Evolutionary conservation across 352 stramenopile species (phyloP).

Genomic region (Pythium sukuiense): DNA sequence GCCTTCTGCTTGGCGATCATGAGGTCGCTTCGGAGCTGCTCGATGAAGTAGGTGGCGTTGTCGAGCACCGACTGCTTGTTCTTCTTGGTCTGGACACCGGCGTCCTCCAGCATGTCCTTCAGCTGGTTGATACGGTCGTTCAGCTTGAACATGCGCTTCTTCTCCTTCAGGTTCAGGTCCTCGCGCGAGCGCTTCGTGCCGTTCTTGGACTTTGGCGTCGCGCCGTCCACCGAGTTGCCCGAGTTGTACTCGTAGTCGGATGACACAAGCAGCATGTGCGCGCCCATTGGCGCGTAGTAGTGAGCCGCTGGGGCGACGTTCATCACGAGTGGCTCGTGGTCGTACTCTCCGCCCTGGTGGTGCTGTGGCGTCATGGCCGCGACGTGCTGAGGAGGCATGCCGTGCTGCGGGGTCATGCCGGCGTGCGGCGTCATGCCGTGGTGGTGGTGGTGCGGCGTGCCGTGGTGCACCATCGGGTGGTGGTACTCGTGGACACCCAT

Average conservation of each 20-base stretch:
- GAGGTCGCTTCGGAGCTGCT: slow-evolving; percentile 34
- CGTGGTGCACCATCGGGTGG: neutral
- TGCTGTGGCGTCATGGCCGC: slow-evolving; percentile 19
- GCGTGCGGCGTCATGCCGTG: slow-evolving; percentile 23
- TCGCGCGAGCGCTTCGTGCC: slow-evolving; percentile 58
- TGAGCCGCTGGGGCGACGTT: slow-evolving; percentile 48
- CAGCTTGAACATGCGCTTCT: slow-evolving; percentile 90
- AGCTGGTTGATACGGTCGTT: slow-evolving; percentile 76
- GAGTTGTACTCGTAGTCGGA: slow-evolving; percentile 41
- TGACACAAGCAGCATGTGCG: slow-evolving; percentile 68
- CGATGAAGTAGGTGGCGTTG: slow-evolving; percentile 34
- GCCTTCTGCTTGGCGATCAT: slow-evolving; percentile 39
- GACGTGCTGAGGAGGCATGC: slow-evolving; percentile 32
- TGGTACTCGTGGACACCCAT: slow-evolving; percentile 27
- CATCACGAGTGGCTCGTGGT: slow-evolving; percentile 76
- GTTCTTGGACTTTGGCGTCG: slow-evolving; percentile 29
- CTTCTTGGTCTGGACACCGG: slow-evolving; percentile 39
- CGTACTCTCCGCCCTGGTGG: slow-evolving; percentile 45
- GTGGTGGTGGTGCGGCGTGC: slow-evolving; percentile 20
- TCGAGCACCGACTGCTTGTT: slow-evolving; percentile 46
- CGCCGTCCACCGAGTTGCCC: slow-evolving; percentile 31
- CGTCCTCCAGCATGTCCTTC: slow-evolving; percentile 31
- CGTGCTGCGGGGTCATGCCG: slow-evolving; percentile 50
- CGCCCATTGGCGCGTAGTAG: slow-evolving; percentile 60
- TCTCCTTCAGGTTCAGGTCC: slow-evolving; percentile 85